Evolutionary conservation across 2,329 filamentous ascomycete genomes (phyloP), one percentile per base, ranked within the genome.

Genomic region (Claviceps capensis): DNA sequence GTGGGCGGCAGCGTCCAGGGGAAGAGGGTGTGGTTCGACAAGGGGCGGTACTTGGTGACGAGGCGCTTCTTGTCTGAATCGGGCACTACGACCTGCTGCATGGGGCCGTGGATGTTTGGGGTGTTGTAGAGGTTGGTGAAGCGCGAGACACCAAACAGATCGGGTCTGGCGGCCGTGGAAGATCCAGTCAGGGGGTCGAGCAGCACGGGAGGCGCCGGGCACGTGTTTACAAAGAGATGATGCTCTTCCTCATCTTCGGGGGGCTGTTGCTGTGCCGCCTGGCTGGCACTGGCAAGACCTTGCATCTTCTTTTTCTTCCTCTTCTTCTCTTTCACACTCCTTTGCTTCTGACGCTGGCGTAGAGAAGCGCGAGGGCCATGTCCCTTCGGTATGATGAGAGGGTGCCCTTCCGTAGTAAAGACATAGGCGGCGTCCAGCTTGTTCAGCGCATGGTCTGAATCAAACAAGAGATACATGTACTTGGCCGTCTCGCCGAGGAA

Each of bases 401-500:
- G 93, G 66, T 98, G 93, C 0, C 91, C 93, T 68, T 98, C 93
- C 0, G 93, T 98, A 0, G 87, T 93, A 65, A 98, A 97, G 14
- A 98, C 91, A 65, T 85, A 94, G 0, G 90, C 82, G 0, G 83
- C 82, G 66, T 97, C 93, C 41, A 94, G 71, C 19, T 81, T 83
- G 67, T 97, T 97, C 43, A 98, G 71, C 0, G 90, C 88, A 67
- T 97, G 93, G 14, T 82, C 77, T 4, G 83, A 77, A 58, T 95
- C 87, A 65, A 94, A 97, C 2, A 97, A 78, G 51, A 98, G 72
- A 65, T 94, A 97, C 56, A 98, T 74, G 66, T 98, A 98, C 67
- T 97, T 96, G 45, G 88, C 84, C 1, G 93, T 98, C 68, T 98
- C 93, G 14, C 93, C 91, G 1, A 98, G 76, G 62, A 97, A 97